A percentile compares a stretch with the other conserved stretches of the same genome.
phyloP scores from a whole-genome alignment of 2,329 filamentous ascomycete species.

The Ampelomyces quisqualis region DNA sequence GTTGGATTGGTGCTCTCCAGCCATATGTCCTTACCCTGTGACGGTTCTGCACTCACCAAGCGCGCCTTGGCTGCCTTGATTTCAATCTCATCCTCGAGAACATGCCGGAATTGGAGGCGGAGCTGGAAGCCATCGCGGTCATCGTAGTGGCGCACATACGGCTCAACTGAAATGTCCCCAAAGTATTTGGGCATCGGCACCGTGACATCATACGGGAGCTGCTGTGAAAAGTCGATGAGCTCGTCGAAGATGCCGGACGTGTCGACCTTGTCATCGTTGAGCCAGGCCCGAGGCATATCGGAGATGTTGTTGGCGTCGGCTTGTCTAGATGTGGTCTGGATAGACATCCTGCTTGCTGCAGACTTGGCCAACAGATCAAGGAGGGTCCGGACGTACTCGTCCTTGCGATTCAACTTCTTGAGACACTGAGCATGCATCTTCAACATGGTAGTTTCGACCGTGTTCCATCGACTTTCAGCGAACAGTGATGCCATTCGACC shows the following conservation, averaged over 20 bases:
- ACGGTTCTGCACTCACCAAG: constrained; percentile 58
- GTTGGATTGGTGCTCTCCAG: constrained; percentile 54
- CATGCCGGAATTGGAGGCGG: constrained; percentile 65
- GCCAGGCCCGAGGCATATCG: constrained; percentile 29
- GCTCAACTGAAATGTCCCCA: constrained; percentile 65
- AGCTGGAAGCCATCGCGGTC: constrained; percentile 75
- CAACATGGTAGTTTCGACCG: constrained; percentile 79
- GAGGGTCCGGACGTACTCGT: constrained; percentile 76
- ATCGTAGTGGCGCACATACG: constrained; percentile 67
- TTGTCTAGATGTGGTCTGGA: constrained; percentile 23
- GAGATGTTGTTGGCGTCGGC: constrained; percentile 9
- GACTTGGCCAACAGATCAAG: constrained; percentile 73
- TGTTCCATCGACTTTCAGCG: constrained; percentile 73
- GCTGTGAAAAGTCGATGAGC: constrained; percentile 51
- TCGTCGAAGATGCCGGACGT: constrained; percentile 43
- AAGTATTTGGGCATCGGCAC: constrained; percentile 75
- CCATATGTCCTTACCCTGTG: constrained; percentile 66
- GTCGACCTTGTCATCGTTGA: constrained; percentile 44
- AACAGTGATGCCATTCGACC: constrained; percentile 72
- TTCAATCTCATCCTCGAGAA: constrained; percentile 69
- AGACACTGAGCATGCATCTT: constrained; percentile 84
- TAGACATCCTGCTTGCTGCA: constrained; percentile 43
- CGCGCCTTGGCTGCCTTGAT: constrained; percentile 66
- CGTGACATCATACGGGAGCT: constrained; percentile 61
- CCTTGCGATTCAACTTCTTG: constrained; percentile 69